Evolutionary conservation across 2,329 filamentous ascomycete species (phyloP), one percentile per base, ranked within the genome.

Genomic region (Fusarium sterilihyphosum): DNA sequence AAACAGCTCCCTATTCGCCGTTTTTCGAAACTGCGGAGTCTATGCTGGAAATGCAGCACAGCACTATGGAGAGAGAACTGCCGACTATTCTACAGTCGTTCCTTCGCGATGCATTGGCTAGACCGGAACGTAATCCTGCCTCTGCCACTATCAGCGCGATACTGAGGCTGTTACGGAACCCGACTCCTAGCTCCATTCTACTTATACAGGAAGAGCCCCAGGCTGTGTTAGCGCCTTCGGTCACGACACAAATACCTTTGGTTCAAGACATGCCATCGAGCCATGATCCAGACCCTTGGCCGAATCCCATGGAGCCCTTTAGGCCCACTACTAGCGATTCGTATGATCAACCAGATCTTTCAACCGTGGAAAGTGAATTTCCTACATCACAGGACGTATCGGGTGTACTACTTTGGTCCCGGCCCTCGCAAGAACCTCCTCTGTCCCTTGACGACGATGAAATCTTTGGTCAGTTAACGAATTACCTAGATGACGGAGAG

Each of bases 161-260:
- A 10, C 1, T 43, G 1, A 20, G 22, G 3, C 9, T n/a, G 37
- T 11, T 57, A 4, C 26, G 38, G 11, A 41, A 31, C 2, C 29
- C 53, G 0, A 4, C 12, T 8, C 4, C 26, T 12, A 12, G 4
- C 0, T 3, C 26, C 7, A 8, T 3, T 2, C 5, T 20, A 0
- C 10, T 8, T 8, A 3, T 1, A 49, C 46, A 31, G 0, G 26
- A 8, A n/a, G 46, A n/a, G 0, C 4, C 10, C 6, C 46, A 17
- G 14, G 20, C 20, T 6, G 20, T 6, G 46, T 17, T 8, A 7
- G 9, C 14, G 0, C 46, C 26, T 17, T 8, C 9, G 2, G 3
- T 7, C 0, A 20, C 20, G 3, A 4, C 26, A 12, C 46, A 31
- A 22, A 31, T 31, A 17, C 6, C 20, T 0, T 16, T 2, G 14